phyloP scores from a whole-genome alignment of 1,284 basidiomycete species.

The Polyporus tsugae region DNA sequence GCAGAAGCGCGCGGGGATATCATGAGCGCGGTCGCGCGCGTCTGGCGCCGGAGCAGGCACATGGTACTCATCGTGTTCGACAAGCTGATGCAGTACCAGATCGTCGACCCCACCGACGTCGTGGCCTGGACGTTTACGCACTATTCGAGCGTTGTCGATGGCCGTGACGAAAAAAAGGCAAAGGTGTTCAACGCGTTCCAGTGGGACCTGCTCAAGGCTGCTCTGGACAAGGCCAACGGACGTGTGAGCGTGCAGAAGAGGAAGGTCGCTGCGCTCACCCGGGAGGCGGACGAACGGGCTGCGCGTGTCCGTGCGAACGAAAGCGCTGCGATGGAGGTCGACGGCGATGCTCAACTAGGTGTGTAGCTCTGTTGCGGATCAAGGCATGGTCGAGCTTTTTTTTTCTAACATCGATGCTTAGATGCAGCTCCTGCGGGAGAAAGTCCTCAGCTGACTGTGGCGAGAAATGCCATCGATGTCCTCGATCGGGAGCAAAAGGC shows the following conservation, averaged over 20 bases:
- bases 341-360: slow-evolving; percentile 70
- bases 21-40: slow-evolving; percentile 73
- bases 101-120: slow-evolving; percentile 94
- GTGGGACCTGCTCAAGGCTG: slow-evolving; percentile 86
- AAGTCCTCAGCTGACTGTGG: slow-evolving; percentile 71
- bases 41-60: slow-evolving; percentile 85
- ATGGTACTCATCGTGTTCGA: slow-evolving; percentile 94
- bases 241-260: slow-evolving; percentile 80
- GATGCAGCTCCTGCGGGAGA: slow-evolving; percentile 62
- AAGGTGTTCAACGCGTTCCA: slow-evolving; percentile 64
- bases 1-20: slow-evolving; percentile 74
- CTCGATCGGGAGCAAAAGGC: slow-evolving; percentile 78
- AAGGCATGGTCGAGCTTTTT: background rate
- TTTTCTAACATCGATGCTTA: slow-evolving; percentile 30
- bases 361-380: background rate
- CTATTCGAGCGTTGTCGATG: slow-evolving; percentile 41
- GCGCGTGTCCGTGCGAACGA: slow-evolving; percentile 76
- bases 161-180: slow-evolving; percentile 43
- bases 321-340: slow-evolving; percentile 69
- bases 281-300: slow-evolving; percentile 86
- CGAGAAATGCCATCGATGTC: slow-evolving; percentile 75
- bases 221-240: slow-evolving; percentile 89
- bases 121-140: slow-evolving; percentile 85
- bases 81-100: slow-evolving; percentile 98
- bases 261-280: slow-evolving; percentile 76